phyloP scores from a whole-genome alignment of 1,284 basidiomycete species.

The Pseudozyma sp. region DNA sequence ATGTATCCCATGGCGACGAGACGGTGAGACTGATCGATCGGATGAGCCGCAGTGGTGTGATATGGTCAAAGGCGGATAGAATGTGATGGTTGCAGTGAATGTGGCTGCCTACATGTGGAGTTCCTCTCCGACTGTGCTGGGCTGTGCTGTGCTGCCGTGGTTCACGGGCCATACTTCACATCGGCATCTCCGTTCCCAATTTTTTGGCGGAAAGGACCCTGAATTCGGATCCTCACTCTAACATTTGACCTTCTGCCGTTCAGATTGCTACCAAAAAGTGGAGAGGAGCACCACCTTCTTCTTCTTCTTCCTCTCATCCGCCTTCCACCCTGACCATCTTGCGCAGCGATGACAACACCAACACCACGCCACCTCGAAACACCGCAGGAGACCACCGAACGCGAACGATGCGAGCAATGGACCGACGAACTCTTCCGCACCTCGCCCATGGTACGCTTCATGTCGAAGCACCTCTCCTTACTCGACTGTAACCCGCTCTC shows the following conservation, averaged over 20 bases:
- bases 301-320: not conserved
- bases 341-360: constrained; percentile 20
- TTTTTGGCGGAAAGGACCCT: not conserved
- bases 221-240: not conserved
- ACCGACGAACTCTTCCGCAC: constrained; percentile 60
- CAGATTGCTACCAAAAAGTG: too few relatives aligned
- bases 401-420: constrained; percentile 62
- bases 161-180: not conserved
- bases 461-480: constrained; percentile 63
- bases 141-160: not conserved
- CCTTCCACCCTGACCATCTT: not conserved
- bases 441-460: constrained; percentile 68
- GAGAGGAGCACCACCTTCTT: not conserved
- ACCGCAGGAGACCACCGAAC: constrained; percentile 29
- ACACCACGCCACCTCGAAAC: constrained; percentile 47
- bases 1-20: constrained; percentile 41
- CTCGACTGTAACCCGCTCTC: constrained; percentile 60
- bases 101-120: not conserved
- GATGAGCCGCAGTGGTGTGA: not conserved
- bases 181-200: not conserved
- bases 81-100: not conserved
- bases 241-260: not conserved
- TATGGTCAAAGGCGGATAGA: not conserved
- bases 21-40: not conserved
- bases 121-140: not conserved